phyloP scores from a whole-genome alignment of 345 rosid species.

The Populus deltoides region DNA sequence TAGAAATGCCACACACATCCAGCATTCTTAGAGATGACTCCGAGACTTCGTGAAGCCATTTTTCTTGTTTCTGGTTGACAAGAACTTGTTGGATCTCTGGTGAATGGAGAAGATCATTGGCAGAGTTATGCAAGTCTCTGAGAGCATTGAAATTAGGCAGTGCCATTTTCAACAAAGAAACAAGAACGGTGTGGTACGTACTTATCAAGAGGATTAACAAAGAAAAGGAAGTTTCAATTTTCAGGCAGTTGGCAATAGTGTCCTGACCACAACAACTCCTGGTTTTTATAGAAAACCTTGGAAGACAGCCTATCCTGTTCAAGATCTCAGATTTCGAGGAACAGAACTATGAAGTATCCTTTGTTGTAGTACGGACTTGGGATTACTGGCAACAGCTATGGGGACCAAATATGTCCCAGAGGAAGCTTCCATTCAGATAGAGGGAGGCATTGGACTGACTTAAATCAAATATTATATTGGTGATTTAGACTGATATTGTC shows the following conservation, averaged over 20 bases:
- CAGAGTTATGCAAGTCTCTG: slow-evolving; percentile 64
- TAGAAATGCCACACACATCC: slow-evolving; percentile 57
- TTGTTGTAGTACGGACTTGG: slow-evolving; percentile 39
- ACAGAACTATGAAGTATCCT: slow-evolving; percentile 45
- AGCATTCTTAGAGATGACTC: slow-evolving; percentile 71
- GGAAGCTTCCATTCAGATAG: slow-evolving; percentile 30
- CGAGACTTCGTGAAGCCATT: slow-evolving; percentile 52
- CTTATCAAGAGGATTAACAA: not conserved
- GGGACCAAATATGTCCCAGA: not conserved
- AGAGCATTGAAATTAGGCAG: slow-evolving; percentile 56
- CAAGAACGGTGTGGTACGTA: not conserved
- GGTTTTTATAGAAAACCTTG: slow-evolving; percentile 15
- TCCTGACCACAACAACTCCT: not conserved
- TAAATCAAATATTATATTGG: not conserved
- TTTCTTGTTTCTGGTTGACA: slow-evolving; percentile 41
- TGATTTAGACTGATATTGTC: not conserved
- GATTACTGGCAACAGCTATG: slow-evolving; percentile 37
- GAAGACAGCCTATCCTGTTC: slow-evolving; percentile 6
- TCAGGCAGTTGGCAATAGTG: not conserved
- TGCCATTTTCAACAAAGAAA: slow-evolving; percentile 30
- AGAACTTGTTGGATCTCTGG: slow-evolving; percentile 47
- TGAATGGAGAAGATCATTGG: slow-evolving; percentile 70
- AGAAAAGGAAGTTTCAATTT: not conserved
- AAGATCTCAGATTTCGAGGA: slow-evolving; percentile 32
- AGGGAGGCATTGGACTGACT: not conserved